Base-by-base conservation (phyloP, 2,329 filamentous ascomycete species). In the Triangularia setosa region DNA sequence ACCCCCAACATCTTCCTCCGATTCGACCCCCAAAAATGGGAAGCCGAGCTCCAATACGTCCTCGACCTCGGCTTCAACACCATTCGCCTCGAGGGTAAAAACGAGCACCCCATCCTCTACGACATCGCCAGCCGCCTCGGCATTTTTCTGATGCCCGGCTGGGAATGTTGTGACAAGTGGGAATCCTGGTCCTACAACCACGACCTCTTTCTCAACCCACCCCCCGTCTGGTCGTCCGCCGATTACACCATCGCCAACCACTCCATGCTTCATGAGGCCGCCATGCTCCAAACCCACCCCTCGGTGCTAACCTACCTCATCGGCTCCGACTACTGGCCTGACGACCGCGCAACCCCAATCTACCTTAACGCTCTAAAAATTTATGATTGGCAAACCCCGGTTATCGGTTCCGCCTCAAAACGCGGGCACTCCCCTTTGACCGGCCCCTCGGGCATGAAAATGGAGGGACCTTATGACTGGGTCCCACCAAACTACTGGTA, bases 131-230 rank as follows among this genome's bases (percentile, higher is more conserved):
- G 88, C 69, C 76, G 79, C 2, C 75, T 87, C 69, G 87, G 87
- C 0, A 69, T 89, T 35, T 87, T 89, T 84, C 73, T 89, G 0
- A 76, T 89, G 40, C 77, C 85, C 0, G 87, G 87, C 0, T 89
- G 86, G 85, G 86, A 88, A 65, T 89, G 87, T 72, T 89, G 87
- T 71, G 84, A 88, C 68, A 89, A 89, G 71, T 89, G 87, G 87
- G 87, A 89, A 70, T 83, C 81, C 0, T 89, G 85, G 85, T 72
- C 70, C 58, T 87, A 88, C 72, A 88, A 88, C 68, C 72, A 82
- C 12, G 82, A 89, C 57, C 67, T 82, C 6, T 65, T 74, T 7
- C 73, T 78, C 56, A 48, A 48, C 40, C 74, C 76, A 0, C 69
- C 74, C 2, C 70, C 73, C 0, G 52, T 73, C 6, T 89, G 85